Conservation (phyloP, 1,284 basidiomycete species). For the Boletus albobrunnescens region DNA sequence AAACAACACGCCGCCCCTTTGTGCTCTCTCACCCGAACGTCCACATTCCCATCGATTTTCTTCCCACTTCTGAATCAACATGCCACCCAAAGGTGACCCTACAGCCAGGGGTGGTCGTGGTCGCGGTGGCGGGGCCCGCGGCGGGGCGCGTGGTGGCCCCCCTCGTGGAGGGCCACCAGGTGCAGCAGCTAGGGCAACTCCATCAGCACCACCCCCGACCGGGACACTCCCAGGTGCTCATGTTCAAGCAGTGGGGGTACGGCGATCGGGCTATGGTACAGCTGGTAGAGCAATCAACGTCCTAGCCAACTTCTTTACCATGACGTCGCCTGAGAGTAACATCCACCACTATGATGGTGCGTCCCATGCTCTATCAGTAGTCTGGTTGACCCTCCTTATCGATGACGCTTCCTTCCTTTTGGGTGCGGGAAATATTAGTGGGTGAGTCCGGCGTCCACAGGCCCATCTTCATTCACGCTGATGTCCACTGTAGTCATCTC, state of each 20-base stretch:
- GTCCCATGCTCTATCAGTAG: slow-evolving; percentile 29
- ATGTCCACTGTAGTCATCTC: slow-evolving; percentile 46
- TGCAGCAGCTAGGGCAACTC: slow-evolving; percentile 30
- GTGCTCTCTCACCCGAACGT: slow-evolving; percentile 17
- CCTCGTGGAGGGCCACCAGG: slow-evolving; percentile 30
- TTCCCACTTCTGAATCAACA: slow-evolving; percentile 8
- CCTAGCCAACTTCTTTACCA: slow-evolving; percentile 62
- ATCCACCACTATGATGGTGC: slow-evolving; percentile 75
- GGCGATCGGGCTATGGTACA: slow-evolving; percentile 57
- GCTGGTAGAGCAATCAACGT: slow-evolving; percentile 51
- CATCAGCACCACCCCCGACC: slow-evolving; percentile 31
- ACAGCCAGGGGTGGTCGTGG: slow-evolving; percentile 21
- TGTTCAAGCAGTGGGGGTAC: slow-evolving; percentile 59
- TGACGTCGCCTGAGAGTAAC: slow-evolving; percentile 53
- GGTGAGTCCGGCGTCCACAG: slow-evolving; percentile 42
- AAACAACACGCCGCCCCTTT: slow-evolving; percentile 11
- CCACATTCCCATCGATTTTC: slow-evolving; percentile 13
- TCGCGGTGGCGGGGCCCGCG: slow-evolving; percentile 17
- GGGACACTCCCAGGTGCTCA: slow-evolving; percentile 39
- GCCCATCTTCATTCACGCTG: slow-evolving; percentile 3
- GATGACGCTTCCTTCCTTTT: neutral
- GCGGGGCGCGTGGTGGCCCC: slow-evolving; percentile 27
- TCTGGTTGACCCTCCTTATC: slow-evolving; percentile 19
- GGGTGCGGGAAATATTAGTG: slow-evolving; percentile 37
- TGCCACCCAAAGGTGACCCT: slow-evolving; percentile 29